Conservation (phyloP, 2,329 filamentous ascomycete species). For the Fusarium temperatum region DNA sequence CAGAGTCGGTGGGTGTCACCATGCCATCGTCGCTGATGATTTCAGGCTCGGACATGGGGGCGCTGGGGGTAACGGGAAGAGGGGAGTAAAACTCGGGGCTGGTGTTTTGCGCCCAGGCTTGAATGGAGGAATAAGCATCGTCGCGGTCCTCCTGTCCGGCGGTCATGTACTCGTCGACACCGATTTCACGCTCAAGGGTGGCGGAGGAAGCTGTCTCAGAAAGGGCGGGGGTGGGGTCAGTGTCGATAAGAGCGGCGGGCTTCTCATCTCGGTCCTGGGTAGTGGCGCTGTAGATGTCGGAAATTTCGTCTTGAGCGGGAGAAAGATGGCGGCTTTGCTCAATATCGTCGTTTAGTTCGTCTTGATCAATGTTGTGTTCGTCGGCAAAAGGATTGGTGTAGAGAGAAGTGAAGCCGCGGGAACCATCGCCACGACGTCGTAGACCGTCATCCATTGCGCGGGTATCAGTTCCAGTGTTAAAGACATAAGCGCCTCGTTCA, state of each 20-base stretch:
- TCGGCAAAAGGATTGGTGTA: slow-evolving; percentile 70
- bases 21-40: slow-evolving; percentile 60
- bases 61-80: slow-evolving; percentile 61
- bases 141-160: slow-evolving; percentile 57
- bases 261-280: slow-evolving; percentile 49
- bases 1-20: slow-evolving; percentile 67
- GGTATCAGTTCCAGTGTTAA: slow-evolving; percentile 64
- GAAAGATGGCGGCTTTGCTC: slow-evolving; percentile 53
- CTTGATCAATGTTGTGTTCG: slow-evolving; percentile 61
- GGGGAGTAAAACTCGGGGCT: slow-evolving; percentile 68
- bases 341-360: slow-evolving; percentile 54
- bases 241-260: slow-evolving; percentile 46
- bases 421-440: slow-evolving; percentile 58
- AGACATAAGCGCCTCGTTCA: slow-evolving; percentile 65
- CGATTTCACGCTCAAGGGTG: slow-evolving; percentile 50
- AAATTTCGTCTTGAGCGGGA: slow-evolving; percentile 59
- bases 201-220: slow-evolving; percentile 37
- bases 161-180: slow-evolving; percentile 61
- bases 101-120: slow-evolving; percentile 70
- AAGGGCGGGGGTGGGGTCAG: slow-evolving; percentile 35
- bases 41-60: slow-evolving; percentile 61
- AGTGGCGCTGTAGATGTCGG: slow-evolving; percentile 67
- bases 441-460: slow-evolving; percentile 54
- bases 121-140: slow-evolving; percentile 67
- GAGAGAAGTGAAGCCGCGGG: slow-evolving; percentile 56